phyloP scores from a whole-genome alignment of 352 stramenopile species.

The Pythium vanterpoolii region DNA sequence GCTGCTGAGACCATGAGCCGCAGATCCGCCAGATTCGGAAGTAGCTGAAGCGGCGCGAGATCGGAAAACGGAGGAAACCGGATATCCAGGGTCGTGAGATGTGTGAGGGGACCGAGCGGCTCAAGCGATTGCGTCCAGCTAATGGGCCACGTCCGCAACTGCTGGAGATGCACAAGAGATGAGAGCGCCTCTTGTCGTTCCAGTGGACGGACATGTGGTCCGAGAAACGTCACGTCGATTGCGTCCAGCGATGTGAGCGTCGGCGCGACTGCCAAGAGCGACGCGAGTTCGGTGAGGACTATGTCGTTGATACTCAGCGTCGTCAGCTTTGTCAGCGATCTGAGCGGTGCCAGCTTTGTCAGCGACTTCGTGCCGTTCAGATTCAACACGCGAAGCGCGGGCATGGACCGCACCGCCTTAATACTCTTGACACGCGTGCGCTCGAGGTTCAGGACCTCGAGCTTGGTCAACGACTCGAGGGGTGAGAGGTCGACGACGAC shows the following conservation, averaged over 20 bases:
- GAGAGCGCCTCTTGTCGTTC: constrained; percentile 1
- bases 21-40: constrained; percentile 9
- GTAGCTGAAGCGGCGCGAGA: constrained; percentile 2
- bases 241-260: constrained; percentile 11
- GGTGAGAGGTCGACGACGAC: constrained; percentile 16
- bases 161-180: background rate
- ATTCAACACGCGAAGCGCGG: constrained; percentile 17
- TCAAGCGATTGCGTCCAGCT: constrained; percentile 19
- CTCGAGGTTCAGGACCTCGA: constrained; percentile 14
- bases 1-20: constrained; percentile 6
- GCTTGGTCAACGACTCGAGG: constrained; percentile 5
- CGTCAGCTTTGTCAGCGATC: constrained; percentile 5
- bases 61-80: constrained; percentile 18
- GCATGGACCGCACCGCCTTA: constrained; percentile 3
- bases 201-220: background rate
- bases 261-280: constrained; percentile 1
- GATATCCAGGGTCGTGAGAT: constrained; percentile 8
- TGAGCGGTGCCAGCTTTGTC: constrained; percentile 1
- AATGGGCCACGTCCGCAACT: constrained; percentile 12
- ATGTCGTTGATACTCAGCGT: constrained; percentile 19
- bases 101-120: background rate
- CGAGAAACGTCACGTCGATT: constrained; percentile 14
- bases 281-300: constrained; percentile 8
- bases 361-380: constrained; percentile 11
- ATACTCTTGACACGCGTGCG: constrained; percentile 17